These are phyloP conservation scores for Sporopachydermia cereana DNA, from an alignment of 1,139 yeast species.

Conservation along the genomic window DNA sequence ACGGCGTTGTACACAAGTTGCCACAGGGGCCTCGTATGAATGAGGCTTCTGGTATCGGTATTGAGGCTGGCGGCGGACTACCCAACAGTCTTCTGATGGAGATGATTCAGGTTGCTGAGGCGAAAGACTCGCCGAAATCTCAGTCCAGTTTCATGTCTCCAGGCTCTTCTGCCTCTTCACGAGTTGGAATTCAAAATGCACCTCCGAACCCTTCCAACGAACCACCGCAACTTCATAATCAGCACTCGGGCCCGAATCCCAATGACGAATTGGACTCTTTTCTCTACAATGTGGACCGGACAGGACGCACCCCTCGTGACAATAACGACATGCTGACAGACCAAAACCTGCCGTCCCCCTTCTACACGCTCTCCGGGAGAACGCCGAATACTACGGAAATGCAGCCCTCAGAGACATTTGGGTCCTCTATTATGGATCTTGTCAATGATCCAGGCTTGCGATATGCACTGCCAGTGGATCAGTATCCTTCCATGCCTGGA, in stretches of 20 bases:
- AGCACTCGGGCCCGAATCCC: background rate
- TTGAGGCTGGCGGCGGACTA: background rate
- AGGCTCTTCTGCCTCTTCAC: constrained; percentile 1
- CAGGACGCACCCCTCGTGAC: constrained; percentile 2
- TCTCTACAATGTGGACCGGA: constrained; percentile 1
- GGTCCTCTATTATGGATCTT: constrained; percentile 3
- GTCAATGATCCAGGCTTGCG: constrained; percentile 3
- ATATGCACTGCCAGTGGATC: constrained; percentile 4
- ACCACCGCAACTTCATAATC: background rate
- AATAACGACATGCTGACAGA: background rate
- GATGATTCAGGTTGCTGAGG: background rate
- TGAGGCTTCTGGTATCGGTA: background rate
- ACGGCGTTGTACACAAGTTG: background rate
- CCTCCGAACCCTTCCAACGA: background rate
- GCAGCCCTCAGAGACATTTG: background rate
- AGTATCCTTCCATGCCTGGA: background rate
- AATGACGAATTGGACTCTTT: constrained; percentile 1
- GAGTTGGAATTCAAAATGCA: background rate
- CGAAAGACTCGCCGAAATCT: constrained; percentile 1
- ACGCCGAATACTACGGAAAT: constrained; percentile 1
- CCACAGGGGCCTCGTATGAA: background rate
- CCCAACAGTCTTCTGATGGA: background rate
- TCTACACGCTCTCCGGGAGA: background rate
- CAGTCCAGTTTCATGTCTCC: background rate
- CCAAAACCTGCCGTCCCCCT: background rate